Evolutionary conservation across 345 rosid species (phyloP).

Genomic region (Cochlearia excelsa): DNA sequence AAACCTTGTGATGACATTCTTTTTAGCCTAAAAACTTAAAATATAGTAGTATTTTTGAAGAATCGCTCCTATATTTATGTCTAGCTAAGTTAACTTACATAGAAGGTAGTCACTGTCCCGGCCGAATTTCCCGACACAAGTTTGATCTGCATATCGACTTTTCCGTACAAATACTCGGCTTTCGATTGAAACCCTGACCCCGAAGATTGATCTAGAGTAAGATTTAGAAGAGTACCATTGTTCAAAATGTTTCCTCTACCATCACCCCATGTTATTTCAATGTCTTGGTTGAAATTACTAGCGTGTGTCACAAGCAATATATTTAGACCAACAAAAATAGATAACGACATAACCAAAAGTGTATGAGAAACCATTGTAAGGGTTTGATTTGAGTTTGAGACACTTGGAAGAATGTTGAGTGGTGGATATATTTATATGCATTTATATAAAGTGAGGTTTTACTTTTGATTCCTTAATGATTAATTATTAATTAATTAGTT

Average conservation of each 20-base stretch:
- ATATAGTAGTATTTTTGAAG: neutral
- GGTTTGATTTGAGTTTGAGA: slow-evolving; percentile 17
- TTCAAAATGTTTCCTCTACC: slow-evolving; percentile 38
- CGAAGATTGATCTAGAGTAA: slow-evolving; percentile 38
- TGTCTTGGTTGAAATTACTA: slow-evolving; percentile 35
- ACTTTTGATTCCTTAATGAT: slow-evolving; percentile 9
- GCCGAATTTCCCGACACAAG: slow-evolving; percentile 47
- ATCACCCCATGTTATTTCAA: slow-evolving; percentile 49
- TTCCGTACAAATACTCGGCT: slow-evolving; percentile 41
- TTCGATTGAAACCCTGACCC: slow-evolving; percentile 50
- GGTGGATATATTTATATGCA: slow-evolving; percentile 22
- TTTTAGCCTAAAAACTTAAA: neutral
- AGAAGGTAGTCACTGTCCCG: slow-evolving; percentile 54
- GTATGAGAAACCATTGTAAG: slow-evolving; percentile 18
- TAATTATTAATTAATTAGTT: neutral
- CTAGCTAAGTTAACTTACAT: slow-evolving; percentile 41
- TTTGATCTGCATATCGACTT: slow-evolving; percentile 39
- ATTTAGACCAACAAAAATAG: slow-evolving; percentile 11
- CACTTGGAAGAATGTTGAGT: slow-evolving; percentile 12
- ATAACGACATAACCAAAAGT: slow-evolving; percentile 18
- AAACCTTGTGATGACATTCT: no score
- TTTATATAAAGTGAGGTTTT: neutral
- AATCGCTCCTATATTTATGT: neutral
- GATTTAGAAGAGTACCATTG: slow-evolving; percentile 43
- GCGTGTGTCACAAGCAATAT: slow-evolving; percentile 28